These are phyloP conservation scores for Mortierella sp. DNA, from an alignment of 371 early-diverging fungal species.

Conservation along the genomic window DNA sequence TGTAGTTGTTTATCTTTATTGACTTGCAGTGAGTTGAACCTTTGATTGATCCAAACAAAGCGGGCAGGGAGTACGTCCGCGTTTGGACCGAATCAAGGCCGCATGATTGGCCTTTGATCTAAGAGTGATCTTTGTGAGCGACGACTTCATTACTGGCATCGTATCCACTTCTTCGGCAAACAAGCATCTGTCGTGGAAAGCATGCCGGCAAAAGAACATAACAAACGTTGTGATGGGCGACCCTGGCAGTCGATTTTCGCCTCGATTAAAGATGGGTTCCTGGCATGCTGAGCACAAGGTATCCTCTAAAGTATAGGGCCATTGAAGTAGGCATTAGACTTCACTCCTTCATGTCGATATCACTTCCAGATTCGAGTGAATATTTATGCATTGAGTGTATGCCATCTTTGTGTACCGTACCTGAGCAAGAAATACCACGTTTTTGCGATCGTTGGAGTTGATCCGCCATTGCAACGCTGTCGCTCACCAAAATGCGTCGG, in stretches of 20 bases:
- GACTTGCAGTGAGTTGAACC: slow-evolving; percentile 23
- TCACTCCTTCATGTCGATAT: no score
- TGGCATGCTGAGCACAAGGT: slow-evolving; percentile 76
- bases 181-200: slow-evolving; percentile 79
- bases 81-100: slow-evolving; percentile 64
- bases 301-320: slow-evolving; percentile 58
- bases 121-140: slow-evolving; percentile 53
- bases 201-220: slow-evolving; percentile 84
- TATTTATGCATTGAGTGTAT: not conserved
- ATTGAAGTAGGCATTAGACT: no score
- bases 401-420: slow-evolving; percentile 27
- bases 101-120: slow-evolving; percentile 68
- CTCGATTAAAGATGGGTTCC: slow-evolving; percentile 65
- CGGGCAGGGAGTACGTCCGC: slow-evolving; percentile 65
- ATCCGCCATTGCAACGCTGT: slow-evolving; percentile 84
- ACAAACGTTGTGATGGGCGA: slow-evolving; percentile 50
- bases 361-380: no score
- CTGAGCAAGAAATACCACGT: slow-evolving; percentile 71
- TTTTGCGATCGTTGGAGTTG: slow-evolving; percentile 80
- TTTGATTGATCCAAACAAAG: slow-evolving; percentile 69
- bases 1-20: not conserved
- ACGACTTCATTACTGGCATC: slow-evolving; percentile 51
- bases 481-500: slow-evolving; percentile 85
- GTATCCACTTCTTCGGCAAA: slow-evolving; percentile 45
- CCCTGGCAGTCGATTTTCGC: slow-evolving; percentile 45